Base-by-base conservation (phyloP, 2,329 filamentous ascomycete genomes). In the Ceratocystis destructans region DNA sequence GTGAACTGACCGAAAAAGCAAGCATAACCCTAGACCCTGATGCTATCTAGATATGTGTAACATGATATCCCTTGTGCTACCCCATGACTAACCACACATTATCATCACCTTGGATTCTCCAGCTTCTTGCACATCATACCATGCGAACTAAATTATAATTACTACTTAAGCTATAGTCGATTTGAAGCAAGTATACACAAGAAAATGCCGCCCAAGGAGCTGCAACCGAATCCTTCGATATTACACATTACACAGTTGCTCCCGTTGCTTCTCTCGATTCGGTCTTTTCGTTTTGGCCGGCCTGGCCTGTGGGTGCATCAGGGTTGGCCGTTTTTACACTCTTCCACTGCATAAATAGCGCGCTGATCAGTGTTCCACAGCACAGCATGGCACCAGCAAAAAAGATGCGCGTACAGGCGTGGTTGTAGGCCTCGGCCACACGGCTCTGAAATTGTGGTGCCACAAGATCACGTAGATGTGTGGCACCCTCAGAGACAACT, bases 351-450 rank as follows among this genome's bases (percentile, higher is more conserved):
- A 89, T 80, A 25, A 79, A 79, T 1, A 82, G 71, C 0, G 82
- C 79, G 6, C 81, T 83, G 8, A 86, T n/a, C 5, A 88, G 76
- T 10, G 82, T 81, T 1, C 82, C 71, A 5, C 79, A 74, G 0
- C 80, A 78, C 68, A 87, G 74, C 0, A 81, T 86, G 64, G 86
- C 76, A 3, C 79, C 79, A 1, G 85, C 82, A 67, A 87, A 80
- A 72, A 87, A 90, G 2, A 85, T 83, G 67, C 82, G 76, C 0
- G 80, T 83, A 46, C 87, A 77, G 0, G 85, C 82, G 55, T 78
- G 74, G 72, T 89, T 89, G 76, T 90, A 90, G 0, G 85, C 86
- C 0, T 76, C 69, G 1, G 85, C 76, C 7, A 91, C 85, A 0
- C 77, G 75, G 1, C 73, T 71, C 3, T 86, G 73, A 67, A 78